Base-by-base conservation (phyloP, 768 basidiomycete genomes). In the Gymnopilus dilepis region DNA sequence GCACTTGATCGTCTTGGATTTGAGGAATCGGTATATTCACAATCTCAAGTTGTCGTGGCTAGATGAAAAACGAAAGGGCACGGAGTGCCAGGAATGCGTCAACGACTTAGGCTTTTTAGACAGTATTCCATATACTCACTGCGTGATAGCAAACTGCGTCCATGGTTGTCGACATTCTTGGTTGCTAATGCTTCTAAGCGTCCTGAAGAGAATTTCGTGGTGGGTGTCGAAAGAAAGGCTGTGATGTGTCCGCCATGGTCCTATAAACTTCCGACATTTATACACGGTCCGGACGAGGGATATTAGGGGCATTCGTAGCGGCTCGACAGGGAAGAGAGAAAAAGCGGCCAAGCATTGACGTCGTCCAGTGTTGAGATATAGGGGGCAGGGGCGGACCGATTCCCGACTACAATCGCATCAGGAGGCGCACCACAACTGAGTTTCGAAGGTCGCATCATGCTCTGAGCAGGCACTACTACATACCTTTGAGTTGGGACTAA, bases 11-110 rank as follows among this genome's bases (percentile, higher is more conserved):
- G 59, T 84, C 82, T 28, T 74, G 74, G 58, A 86, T 80, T 58
- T 81, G 63, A 28, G 86, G 86, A 40, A 87, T 77, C 22, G 83
- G 78, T 11, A 82, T 80, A 13, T 74, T 76, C 65, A 81, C 78
- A 61, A 86, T 79, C 60, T 84, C 82, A 55, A 87, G 84, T 52
- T 85, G 71, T 54, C 76, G 75, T 31, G 85, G 79, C 83, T 84
- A n/a, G n/a, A n/a, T n/a, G n/a, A n/a, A n/a, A n/a, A 37, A 37
- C 11, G 34, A 8, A 37, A 37, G 34, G 34, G 34, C 11, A 37
- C 34, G 34, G n/a, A n/a, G n/a, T n/a, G n/a, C n/a, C n/a, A n/a
- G n/a, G n/a, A n/a, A n/a, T n/a, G n/a, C n/a, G n/a, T n/a, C n/a
- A n/a, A n/a, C n/a, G n/a, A n/a, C n/a, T n/a, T n/a, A n/a, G n/a